Conservation (phyloP, 768 basidiomycete genomes). For the Leccinum uliginosum region DNA sequence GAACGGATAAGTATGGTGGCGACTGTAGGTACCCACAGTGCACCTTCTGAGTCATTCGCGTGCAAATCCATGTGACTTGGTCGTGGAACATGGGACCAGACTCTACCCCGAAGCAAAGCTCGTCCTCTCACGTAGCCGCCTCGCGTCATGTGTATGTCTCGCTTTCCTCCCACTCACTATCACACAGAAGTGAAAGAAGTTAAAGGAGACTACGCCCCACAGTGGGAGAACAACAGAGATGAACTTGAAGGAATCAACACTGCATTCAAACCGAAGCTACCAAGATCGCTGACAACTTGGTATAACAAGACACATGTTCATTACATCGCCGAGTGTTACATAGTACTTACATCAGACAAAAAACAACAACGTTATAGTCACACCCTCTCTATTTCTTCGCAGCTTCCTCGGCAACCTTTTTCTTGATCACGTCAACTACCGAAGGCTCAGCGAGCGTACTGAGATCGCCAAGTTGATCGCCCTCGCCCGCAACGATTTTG, state of each 20-base stretch:
- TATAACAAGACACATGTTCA: background rate
- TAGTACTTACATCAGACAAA: background rate
- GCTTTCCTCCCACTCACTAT: background rate
- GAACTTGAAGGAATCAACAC: background rate
- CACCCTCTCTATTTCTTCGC: constrained; percentile 11
- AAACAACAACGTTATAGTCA: background rate
- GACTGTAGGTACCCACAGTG: background rate
- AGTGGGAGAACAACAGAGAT: background rate
- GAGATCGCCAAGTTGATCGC: constrained; percentile 92
- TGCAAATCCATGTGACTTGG: background rate
- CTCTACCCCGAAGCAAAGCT: background rate
- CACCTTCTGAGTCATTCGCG: background rate
- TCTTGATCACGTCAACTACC: constrained; percentile 82
- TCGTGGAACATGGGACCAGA: background rate
- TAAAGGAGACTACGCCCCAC: background rate
- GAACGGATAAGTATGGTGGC: background rate
- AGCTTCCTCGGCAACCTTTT: constrained; percentile 56
- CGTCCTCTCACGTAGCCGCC: background rate
- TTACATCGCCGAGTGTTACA: background rate
- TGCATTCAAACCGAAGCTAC: background rate
- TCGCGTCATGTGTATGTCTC: background rate
- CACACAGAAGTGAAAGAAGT: background rate
- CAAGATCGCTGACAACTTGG: background rate
- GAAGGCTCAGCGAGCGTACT: constrained; percentile 88
- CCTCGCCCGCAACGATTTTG: constrained; percentile 93